Percentiles rank a stretch among this genome's conserved stretches.
Conservation (phyloP, 2,329 filamentous ascomycete genomes). For the Colletotrichum magnum region DNA sequence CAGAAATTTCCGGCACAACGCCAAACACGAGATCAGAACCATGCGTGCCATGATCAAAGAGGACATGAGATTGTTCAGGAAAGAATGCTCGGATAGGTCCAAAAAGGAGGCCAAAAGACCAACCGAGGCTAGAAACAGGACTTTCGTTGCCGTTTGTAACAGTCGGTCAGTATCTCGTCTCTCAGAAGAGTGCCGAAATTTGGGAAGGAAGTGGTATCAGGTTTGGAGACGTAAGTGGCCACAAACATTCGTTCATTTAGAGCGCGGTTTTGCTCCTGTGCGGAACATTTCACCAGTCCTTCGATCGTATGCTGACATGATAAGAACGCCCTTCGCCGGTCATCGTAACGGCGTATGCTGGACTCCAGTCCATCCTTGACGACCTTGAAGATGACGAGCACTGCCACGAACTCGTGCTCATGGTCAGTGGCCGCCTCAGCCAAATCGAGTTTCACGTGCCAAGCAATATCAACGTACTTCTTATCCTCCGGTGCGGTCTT, state of each 20-base stretch:
- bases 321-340: background rate
- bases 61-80: background rate
- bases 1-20: background rate
- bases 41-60: background rate
- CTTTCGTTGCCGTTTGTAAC: conserved; percentile 4
- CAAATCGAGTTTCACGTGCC: conserved; percentile 2
- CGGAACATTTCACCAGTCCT: no score
- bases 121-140: background rate
- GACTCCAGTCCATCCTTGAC: background rate
- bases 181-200: background rate
- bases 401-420: background rate
- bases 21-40: background rate
- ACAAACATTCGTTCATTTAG: no score
- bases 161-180: background rate
- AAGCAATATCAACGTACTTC: background rate
- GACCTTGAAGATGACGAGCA: background rate
- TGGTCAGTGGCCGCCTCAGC: background rate
- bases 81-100: background rate
- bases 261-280: no score
- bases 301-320: background rate
- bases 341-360: background rate
- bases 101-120: background rate
- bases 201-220: background rate
- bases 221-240: background rate
- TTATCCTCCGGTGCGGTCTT: background rate